These are phyloP conservation scores for Microsporum canis DNA, from an alignment of 2,329 filamentous ascomycete genomes.

Conservation along the genomic window DNA sequence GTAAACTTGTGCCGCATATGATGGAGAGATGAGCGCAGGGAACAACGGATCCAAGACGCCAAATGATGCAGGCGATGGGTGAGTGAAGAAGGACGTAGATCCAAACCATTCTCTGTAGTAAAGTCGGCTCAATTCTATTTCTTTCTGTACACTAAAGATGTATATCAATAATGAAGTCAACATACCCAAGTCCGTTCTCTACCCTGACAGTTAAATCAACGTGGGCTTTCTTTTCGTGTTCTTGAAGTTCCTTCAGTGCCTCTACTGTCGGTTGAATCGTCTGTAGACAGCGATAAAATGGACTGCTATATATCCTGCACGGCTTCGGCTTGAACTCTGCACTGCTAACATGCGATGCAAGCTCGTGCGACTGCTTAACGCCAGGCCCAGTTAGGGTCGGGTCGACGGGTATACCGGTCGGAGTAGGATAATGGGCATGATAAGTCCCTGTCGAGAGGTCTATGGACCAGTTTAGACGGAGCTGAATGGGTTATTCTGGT, in stretches of 20 bases:
- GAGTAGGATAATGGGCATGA: slow-evolving; percentile 58
- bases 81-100: slow-evolving; percentile 62
- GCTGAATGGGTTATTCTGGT: slow-evolving; percentile 42
- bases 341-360: slow-evolving; percentile 41
- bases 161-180: background rate
- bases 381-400: slow-evolving; percentile 80
- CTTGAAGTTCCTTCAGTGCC: slow-evolving; percentile 24
- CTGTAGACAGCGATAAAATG: slow-evolving; percentile 79
- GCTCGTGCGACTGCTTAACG: slow-evolving; percentile 67
- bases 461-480: slow-evolving; percentile 81
- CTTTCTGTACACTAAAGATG: too few species aligned
- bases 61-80: slow-evolving; percentile 63
- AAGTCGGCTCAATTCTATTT: background rate
- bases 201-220: slow-evolving; percentile 35
- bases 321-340: slow-evolving; percentile 27
- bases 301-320: slow-evolving; percentile 61
- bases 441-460: slow-evolving; percentile 72
- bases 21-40: slow-evolving; percentile 35
- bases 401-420: slow-evolving; percentile 79
- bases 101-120: slow-evolving; percentile 76
- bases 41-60: slow-evolving; percentile 56
- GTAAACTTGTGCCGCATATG: slow-evolving; percentile 53
- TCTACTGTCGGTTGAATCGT: slow-evolving; percentile 58
- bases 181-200: slow-evolving; percentile 43
- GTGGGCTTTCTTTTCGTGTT: slow-evolving; percentile 24